Evolutionary conservation across 768 basidiomycete species (phyloP).

Genomic region (Trametes gibbosa): DNA sequence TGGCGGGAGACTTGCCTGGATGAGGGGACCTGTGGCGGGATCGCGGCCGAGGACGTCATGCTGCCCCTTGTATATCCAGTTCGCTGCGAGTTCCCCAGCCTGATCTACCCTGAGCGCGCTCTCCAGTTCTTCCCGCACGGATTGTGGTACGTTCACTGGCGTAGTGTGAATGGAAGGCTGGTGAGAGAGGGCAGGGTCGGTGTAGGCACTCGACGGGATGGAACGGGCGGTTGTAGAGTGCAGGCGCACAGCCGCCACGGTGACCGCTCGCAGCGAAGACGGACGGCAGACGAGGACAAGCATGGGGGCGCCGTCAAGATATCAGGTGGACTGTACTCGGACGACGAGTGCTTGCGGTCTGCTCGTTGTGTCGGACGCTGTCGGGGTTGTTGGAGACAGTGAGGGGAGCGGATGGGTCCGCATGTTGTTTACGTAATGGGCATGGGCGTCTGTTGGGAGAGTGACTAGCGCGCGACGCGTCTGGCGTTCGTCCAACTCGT

Average conservation of each 20-base stretch:
- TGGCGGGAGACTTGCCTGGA: constrained; percentile 57
- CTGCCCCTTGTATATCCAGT: constrained; percentile 94
- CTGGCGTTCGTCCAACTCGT: not conserved
- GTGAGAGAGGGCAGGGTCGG: constrained; percentile 33
- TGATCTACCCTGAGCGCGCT: constrained; percentile 87
- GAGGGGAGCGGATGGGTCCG: not conserved
- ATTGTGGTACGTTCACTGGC: constrained; percentile 47
- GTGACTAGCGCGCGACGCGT: not conserved
- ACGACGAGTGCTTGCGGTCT: not conserved
- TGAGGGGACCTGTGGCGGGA: constrained; percentile 53
- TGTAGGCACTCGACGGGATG: constrained; percentile 37
- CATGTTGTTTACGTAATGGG: not conserved
- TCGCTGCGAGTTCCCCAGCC: constrained; percentile 93
- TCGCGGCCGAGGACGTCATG: constrained; percentile 67
- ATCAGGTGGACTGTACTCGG: not conserved
- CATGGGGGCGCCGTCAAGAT: not conserved
- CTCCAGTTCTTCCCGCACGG: constrained; percentile 53
- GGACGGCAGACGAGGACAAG: not conserved
- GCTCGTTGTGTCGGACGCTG: not conserved
- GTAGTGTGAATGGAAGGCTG: constrained; percentile 51
- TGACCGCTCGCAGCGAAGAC: not conserved
- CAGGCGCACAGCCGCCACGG: not conserved
- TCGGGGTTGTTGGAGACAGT: not conserved
- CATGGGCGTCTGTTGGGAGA: not conserved
- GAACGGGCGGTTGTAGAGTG: constrained; percentile 5